These are phyloP conservation scores for Nepenthes gracilis DNA, from an alignment of 148 eudicot genomes.

Conservation along the genomic window DNA sequence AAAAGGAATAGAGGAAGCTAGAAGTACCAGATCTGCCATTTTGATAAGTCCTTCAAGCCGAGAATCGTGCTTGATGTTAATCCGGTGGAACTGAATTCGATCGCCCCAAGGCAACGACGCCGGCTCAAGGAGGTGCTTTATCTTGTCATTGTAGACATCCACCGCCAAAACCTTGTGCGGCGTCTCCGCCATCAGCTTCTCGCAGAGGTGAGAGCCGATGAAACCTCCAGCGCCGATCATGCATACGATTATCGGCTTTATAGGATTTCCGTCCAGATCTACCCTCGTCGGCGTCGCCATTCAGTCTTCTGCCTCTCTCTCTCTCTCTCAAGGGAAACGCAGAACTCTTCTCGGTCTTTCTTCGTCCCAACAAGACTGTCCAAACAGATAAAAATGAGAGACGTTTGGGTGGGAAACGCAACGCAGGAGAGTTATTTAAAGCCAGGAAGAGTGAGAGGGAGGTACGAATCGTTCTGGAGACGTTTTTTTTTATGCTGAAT, in stretches of 20 bases:
- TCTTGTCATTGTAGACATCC: constrained; percentile 88
- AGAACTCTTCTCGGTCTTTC: no score
- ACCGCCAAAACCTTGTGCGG: constrained; percentile 80
- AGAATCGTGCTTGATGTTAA: constrained; percentile 89
- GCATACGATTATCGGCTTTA: constrained; percentile 64
- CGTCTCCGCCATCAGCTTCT: constrained; percentile 75
- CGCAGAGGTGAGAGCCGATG: constrained; percentile 94
- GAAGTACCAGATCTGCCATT: constrained; percentile 78
- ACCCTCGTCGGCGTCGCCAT: constrained; percentile 43
- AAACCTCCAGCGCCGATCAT: constrained; percentile 99
- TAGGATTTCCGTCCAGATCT: constrained; percentile 86
- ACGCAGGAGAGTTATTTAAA: no score
- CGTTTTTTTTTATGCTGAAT: no score
- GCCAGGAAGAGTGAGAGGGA: no score
- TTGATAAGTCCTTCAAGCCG: constrained; percentile 95
- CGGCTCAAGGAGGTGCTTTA: constrained; percentile 87
- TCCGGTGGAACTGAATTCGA: constrained; percentile 81
- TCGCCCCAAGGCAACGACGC: constrained; percentile 37
- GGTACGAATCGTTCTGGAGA: no score
- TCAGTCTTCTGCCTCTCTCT: background rate
- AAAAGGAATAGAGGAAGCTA: background rate
- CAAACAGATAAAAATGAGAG: no score
- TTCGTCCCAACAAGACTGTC: no score
- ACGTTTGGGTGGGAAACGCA: no score
- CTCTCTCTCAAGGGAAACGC: background rate